Evolutionary conservation across 176 grass and related monocot genomes (phyloP), one percentile per base, ranked within the genome.

Genomic region (Raddia guianensis): DNA sequence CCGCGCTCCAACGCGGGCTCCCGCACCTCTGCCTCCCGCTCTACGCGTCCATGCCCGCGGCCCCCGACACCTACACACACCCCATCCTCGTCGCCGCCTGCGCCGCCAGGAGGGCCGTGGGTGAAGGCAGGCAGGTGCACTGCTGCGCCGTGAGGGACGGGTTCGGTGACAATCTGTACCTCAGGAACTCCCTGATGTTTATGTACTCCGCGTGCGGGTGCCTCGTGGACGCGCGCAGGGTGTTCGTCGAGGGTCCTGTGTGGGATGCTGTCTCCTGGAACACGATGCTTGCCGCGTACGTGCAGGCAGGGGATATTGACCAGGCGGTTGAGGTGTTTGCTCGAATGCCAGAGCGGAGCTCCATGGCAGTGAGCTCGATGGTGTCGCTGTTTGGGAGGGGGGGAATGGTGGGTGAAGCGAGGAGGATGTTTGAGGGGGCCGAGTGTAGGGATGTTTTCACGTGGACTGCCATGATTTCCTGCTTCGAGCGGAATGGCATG

Each of bases 231-330:
- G 90, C 90, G 58, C 87, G 80, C 52, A 73, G 60, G 77, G 76
- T 92, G 90, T 98, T 98, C 16, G 88, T 92, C 87, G 70, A 32
- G 53, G 89, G 81, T 70, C 90, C 88, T 54, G 54, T 83, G 78
- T 50, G 93, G 86, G 95, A 98, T 75, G 89, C 86, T n/a, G 95
- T 94, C 87, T 94, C 95, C 12, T 94, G 90, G 92, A 94, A 98
- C 80, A 89, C 92, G 11, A 93, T 98, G 47, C 90, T 98, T 9
- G 77, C 90, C 5, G 86, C 90, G 2, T 92, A 98, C 66, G 81
- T 92, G 48, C 68, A 92, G 9, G 72, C 27, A 6, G 81, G 90
- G 80, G 77, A 98, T 65, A 61, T 86, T 7, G 61, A 85, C 6
- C 69, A 89, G 47, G 92, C 90, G 7, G 18, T 91, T 42, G 4